A percentile compares a stretch with the other conserved stretches of the same genome.
Evolutionary conservation across 768 basidiomycete genomes (phyloP).

Genomic region (Nidularia pulvinata): DNA sequence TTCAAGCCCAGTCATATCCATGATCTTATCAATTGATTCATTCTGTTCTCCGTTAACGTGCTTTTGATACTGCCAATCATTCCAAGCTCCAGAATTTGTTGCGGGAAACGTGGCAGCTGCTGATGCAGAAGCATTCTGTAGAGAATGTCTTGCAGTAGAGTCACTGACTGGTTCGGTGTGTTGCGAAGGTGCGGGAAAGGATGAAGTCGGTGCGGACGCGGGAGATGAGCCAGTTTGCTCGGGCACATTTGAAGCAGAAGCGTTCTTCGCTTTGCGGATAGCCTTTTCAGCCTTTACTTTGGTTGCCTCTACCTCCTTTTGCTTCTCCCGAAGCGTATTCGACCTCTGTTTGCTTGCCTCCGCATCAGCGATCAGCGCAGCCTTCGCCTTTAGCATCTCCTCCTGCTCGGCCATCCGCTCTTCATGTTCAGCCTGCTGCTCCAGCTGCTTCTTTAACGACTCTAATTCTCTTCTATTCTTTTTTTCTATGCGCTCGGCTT

Average conservation of each 20-base stretch:
- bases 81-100: no score
- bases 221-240: no score
- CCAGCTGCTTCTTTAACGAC: conserved; percentile 42
- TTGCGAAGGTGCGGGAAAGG: no score
- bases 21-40: conserved; percentile 58
- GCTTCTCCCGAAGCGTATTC: conserved; percentile 36
- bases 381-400: conserved; percentile 31
- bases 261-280: no score
- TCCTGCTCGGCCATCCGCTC: conserved; percentile 28
- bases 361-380: conserved; percentile 34
- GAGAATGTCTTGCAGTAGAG: no score
- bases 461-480: conserved; percentile 36
- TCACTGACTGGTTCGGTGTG: no score
- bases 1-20: conserved; percentile 72
- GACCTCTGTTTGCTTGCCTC: conserved; percentile 31
- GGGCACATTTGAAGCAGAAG: no score
- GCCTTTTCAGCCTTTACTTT: no score
- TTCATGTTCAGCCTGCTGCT: conserved; percentile 39
- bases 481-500: conserved; percentile 34
- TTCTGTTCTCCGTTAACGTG: conserved; percentile 48
- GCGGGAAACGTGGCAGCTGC: no score
- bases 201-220: no score
- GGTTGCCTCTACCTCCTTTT: no score
- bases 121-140: no score
- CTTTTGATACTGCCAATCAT: conserved; percentile 62